A percentile compares a stretch with the other conserved stretches of the same genome.
Evolutionary conservation across 352 stramenopile species (phyloP).

Genomic region (Peronospora destructor): DNA sequence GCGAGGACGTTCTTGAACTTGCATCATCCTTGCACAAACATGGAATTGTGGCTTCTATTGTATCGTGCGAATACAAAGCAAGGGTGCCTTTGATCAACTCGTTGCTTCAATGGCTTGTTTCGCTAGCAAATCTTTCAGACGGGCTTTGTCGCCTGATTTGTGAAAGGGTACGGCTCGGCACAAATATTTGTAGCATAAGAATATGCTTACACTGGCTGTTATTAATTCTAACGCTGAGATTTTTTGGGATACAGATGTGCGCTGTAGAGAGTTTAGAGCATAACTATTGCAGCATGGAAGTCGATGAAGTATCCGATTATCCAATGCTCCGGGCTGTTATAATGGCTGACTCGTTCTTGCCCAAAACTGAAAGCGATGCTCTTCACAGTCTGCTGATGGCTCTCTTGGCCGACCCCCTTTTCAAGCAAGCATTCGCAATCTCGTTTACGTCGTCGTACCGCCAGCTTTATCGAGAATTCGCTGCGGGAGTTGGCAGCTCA

Average conservation of each 20-base stretch:
- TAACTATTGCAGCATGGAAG: conserved; percentile 33
- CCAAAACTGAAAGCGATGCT: conserved; percentile 65
- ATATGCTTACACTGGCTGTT: conserved; percentile 1
- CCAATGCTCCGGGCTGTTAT: conserved; percentile 72
- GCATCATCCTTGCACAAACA: conserved; percentile 52
- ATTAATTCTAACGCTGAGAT: conserved; percentile 13
- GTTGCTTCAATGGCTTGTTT: conserved; percentile 74
- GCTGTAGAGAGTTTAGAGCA: conserved; percentile 34
- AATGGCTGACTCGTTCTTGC: conserved; percentile 75
- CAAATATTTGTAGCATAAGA: neutral
- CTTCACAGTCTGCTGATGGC: conserved; percentile 93
- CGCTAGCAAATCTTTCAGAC: conserved; percentile 72
- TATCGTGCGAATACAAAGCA: conserved; percentile 69
- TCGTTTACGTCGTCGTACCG: conserved; percentile 93
- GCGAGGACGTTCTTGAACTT: conserved; percentile 71
- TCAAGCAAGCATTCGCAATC: conserved; percentile 94
- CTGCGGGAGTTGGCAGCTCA: conserved; percentile 59
- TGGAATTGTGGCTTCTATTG: conserved; percentile 75
- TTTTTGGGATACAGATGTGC: conserved; percentile 26
- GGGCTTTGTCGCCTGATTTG: conserved; percentile 79
- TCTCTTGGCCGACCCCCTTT: conserved; percentile 92
- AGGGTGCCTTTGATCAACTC: conserved; percentile 59
- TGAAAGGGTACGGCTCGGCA: conserved; percentile 42
- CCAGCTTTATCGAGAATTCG: conserved; percentile 73
- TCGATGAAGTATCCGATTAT: conserved; percentile 39